These are phyloP conservation scores for Paraurostyla sp. DNA, from an alignment of 73 alveolate genomes.

Conservation along the genomic window DNA sequence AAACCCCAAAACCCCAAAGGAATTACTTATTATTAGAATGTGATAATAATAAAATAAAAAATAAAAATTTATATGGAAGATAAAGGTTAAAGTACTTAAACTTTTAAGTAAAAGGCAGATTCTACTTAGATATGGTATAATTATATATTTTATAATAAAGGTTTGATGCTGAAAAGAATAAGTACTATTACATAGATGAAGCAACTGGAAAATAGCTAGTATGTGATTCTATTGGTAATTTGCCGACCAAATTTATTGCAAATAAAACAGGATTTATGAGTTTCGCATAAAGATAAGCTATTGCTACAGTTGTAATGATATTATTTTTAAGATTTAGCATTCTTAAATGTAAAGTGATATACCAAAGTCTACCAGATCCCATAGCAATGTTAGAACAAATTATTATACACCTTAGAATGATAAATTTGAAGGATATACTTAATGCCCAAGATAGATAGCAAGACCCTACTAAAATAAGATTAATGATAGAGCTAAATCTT, in stretches of 20 bases:
- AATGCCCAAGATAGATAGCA: background rate
- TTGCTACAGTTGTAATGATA: background rate
- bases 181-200: slow-evolving; percentile 28
- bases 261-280: slow-evolving; percentile 42
- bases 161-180: slow-evolving; percentile 31
- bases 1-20: too few relatives aligned
- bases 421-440: slow-evolving; percentile 45
- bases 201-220: background rate
- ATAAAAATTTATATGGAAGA: too few relatives aligned
- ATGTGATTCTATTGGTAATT: slow-evolving; percentile 25
- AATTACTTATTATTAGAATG: too few relatives aligned
- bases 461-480: slow-evolving; percentile 34
- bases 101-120: too few relatives aligned
- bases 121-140: too few relatives aligned
- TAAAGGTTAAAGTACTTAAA: too few relatives aligned
- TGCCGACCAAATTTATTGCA: slow-evolving; percentile 31
- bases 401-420: slow-evolving; percentile 41
- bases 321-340: background rate
- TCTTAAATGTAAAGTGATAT: slow-evolving; percentile 17
- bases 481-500: background rate
- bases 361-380: slow-evolving; percentile 3
- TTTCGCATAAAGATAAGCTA: background rate
- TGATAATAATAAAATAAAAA: too few relatives aligned
- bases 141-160: too few relatives aligned
- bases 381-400: background rate